Conservation (phyloP, 129 eudicot species). For the Tagetes erecta region DNA sequence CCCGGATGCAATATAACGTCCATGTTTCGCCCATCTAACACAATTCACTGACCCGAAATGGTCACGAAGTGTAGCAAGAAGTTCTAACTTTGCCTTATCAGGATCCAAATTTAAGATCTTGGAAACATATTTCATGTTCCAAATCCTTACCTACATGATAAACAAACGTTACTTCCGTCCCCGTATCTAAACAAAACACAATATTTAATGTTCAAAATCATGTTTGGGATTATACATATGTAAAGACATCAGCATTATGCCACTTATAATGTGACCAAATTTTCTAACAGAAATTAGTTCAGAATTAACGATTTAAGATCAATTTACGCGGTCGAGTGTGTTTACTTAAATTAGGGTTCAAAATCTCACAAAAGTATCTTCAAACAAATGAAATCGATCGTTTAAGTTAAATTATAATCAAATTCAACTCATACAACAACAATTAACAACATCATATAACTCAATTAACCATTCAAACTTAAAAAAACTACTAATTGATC, state of each 20-base stretch:
- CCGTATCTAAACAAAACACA: neutral
- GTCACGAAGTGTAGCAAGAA: conserved; percentile 94
- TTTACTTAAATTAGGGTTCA: conserved; percentile 24
- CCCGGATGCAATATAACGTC: conserved; percentile 87
- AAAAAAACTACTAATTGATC: conserved; percentile 3
- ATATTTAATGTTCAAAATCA: neutral
- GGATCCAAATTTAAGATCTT: conserved; percentile 46
- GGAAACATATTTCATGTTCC: conserved; percentile 80
- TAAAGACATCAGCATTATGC: neutral
- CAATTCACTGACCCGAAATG: conserved; percentile 99
- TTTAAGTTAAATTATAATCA: neutral
- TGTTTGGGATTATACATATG: neutral
- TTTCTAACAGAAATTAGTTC: too few species aligned
- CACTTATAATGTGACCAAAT: too few species aligned
- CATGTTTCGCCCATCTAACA: conserved; percentile 98
- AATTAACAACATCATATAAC: neutral
- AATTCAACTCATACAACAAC: conserved; percentile 16
- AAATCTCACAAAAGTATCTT: neutral
- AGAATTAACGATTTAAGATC: neutral
- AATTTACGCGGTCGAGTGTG: neutral
- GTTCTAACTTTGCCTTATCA: conserved; percentile 59
- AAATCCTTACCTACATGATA: conserved; percentile 70
- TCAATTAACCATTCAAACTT: conserved; percentile 17
- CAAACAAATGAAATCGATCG: conserved; percentile 5
- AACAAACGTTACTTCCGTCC: conserved; percentile 14